These are phyloP conservation scores for Pleurotus cornucopiae DNA, from an alignment of 768 basidiomycete species.

Conservation along the genomic window DNA sequence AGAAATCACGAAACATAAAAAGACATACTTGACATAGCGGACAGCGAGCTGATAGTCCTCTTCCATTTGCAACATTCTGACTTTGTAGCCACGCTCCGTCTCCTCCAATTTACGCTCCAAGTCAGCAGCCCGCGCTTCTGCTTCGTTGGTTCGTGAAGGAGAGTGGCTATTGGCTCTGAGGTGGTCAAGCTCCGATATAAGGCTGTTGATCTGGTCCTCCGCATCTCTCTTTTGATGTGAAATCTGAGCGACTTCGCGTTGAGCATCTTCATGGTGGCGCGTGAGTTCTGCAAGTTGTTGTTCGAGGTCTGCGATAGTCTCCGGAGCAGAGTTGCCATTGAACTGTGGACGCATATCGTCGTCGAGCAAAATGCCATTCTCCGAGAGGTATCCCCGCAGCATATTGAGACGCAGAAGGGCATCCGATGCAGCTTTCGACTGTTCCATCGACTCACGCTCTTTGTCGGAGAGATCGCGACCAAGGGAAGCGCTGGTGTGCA, in stretches of 20 bases:
- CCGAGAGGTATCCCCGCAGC: constrained; percentile 82
- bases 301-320: constrained; percentile 69
- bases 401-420: constrained; percentile 69
- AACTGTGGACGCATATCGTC: constrained; percentile 50
- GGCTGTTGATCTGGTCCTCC: constrained; percentile 61
- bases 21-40: constrained; percentile 89
- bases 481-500: constrained; percentile 64
- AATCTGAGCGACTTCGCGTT: constrained; percentile 68
- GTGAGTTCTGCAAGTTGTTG: constrained; percentile 68
- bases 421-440: constrained; percentile 62
- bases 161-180: constrained; percentile 55
- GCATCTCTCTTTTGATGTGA: constrained; percentile 68
- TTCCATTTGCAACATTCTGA: constrained; percentile 84
- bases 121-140: constrained; percentile 45
- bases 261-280: constrained; percentile 67
- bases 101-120: constrained; percentile 78
- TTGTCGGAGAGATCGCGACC: constrained; percentile 66
- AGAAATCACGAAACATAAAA: constrained; percentile 7
- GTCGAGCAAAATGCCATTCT: constrained; percentile 78
- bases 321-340: constrained; percentile 34
- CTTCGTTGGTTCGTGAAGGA: constrained; percentile 31
- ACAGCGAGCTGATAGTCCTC: constrained; percentile 96
- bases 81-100: constrained; percentile 73
- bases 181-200: constrained; percentile 66
- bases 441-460: constrained; percentile 62